A percentile compares a stretch with the other conserved stretches of the same genome.
These are phyloP conservation scores for Cyberlindnera amylophila DNA, from an alignment of 805 yeast species.

Conservation along the genomic window DNA sequence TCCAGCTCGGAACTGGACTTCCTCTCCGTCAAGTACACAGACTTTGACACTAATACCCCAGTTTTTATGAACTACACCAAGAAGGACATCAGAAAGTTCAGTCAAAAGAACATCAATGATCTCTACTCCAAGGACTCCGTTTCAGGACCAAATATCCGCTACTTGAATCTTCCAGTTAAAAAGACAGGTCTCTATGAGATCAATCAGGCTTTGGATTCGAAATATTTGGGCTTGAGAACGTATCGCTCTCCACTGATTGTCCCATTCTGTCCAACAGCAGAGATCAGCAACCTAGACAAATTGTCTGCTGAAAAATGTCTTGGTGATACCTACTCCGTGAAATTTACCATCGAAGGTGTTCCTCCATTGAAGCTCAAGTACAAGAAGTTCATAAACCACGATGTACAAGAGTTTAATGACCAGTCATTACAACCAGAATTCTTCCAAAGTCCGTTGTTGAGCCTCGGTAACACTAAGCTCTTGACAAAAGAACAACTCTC, in stretches of 20 bases:
- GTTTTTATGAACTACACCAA: constrained; percentile 50
- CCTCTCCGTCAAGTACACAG: constrained; percentile 60
- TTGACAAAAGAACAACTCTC: constrained; percentile 32
- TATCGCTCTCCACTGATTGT: constrained; percentile 60
- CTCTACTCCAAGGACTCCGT: constrained; percentile 26
- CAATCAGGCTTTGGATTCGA: constrained; percentile 60
- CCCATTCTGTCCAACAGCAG: constrained; percentile 75
- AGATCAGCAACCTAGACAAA: constrained; percentile 37
- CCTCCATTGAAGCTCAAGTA: constrained; percentile 69
- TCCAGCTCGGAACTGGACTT: constrained; percentile 69
- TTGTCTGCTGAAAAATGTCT: constrained; percentile 52
- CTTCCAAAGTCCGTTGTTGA: constrained; percentile 47
- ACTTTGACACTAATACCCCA: constrained; percentile 48
- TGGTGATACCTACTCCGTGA: constrained; percentile 50
- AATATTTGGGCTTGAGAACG: constrained; percentile 56
- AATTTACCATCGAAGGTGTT: constrained; percentile 63
- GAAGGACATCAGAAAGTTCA: constrained; percentile 46
- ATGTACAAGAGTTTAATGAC: constrained; percentile 34
- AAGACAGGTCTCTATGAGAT: constrained; percentile 79
- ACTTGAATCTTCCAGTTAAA: constrained; percentile 59
- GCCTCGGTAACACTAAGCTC: constrained; percentile 26
- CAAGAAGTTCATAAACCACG: constrained; percentile 40
- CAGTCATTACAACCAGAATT: constrained; percentile 48
- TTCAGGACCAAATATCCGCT: constrained; percentile 39
- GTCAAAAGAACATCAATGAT: constrained; percentile 18